A percentile compares a stretch with the other conserved stretches of the same genome.
Evolutionary conservation across 192 early-diverging fungal genomes (phyloP).

Genomic region (Backusella morwellensis): DNA sequence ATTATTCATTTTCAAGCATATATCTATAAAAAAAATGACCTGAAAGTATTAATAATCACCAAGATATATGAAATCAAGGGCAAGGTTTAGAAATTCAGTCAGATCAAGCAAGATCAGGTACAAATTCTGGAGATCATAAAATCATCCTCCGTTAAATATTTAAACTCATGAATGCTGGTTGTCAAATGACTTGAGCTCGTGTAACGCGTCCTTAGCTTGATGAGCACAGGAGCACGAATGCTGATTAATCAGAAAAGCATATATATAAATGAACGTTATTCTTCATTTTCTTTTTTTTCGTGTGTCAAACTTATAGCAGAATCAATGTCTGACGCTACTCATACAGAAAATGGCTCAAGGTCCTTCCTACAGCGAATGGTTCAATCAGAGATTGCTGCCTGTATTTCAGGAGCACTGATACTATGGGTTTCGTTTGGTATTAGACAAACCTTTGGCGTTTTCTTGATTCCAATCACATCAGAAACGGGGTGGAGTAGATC

Average conservation of each 20-base stretch:
- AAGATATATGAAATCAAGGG: no score
- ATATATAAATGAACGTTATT: not conserved
- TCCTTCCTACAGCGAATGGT: not conserved
- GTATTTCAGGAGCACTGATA: constrained; percentile 20
- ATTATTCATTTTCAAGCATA: no score
- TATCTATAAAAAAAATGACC: no score
- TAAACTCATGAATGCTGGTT: not conserved
- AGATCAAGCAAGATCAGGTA: no score
- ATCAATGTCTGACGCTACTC: not conserved
- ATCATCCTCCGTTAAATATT: not conserved
- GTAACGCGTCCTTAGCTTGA: not conserved
- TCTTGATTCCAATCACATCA: constrained; percentile 24
- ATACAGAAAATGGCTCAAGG: not conserved
- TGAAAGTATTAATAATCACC: no score
- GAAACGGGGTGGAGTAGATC: constrained; percentile 27
- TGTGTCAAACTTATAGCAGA: not conserved
- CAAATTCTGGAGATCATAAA: not conserved
- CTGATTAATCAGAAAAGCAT: constrained; percentile 5
- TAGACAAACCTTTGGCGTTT: constrained; percentile 32
- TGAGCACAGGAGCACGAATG: not conserved
- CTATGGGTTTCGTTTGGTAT: constrained; percentile 32
- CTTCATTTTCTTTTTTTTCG: not conserved
- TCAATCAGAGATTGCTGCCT: constrained; percentile 8
- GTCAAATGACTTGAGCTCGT: not conserved
- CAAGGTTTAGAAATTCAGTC: no score